Conservation (phyloP, 1,284 basidiomycete genomes). For the Heliocybe sulcata region DNA sequence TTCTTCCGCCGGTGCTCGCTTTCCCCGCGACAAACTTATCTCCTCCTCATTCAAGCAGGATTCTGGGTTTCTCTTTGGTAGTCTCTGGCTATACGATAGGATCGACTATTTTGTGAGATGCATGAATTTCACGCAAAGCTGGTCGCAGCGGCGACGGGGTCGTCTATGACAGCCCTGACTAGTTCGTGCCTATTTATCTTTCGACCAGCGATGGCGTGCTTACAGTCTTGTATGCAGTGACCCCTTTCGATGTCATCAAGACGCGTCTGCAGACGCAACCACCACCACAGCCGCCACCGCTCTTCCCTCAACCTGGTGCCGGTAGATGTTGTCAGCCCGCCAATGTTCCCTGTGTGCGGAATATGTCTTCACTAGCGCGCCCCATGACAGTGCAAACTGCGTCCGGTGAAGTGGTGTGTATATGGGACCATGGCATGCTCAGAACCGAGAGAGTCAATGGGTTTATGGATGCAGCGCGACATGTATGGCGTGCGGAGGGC, state of each 20-base stretch:
- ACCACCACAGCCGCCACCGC: slow-evolving; percentile 35
- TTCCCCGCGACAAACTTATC: neutral
- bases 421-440: slow-evolving; percentile 70
- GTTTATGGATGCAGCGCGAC: slow-evolving; percentile 74
- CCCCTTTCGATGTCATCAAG: slow-evolving; percentile 91
- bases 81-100: neutral
- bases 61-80: too few relatives aligned
- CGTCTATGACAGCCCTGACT: slow-evolving; percentile 76
- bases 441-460: slow-evolving; percentile 69
- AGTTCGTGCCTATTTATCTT: slow-evolving; percentile 40
- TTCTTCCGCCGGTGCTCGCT: neutral
- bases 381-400: slow-evolving; percentile 24
- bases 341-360: slow-evolving; percentile 55
- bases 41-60: neutral
- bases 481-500: slow-evolving; percentile 75
- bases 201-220: slow-evolving; percentile 6
- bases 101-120: too few relatives aligned
- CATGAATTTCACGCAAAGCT: slow-evolving; percentile 74
- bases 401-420: slow-evolving; percentile 59
- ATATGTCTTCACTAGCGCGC: slow-evolving; percentile 65
- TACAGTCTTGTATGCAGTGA: slow-evolving; percentile 51
- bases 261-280: slow-evolving; percentile 87
- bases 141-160: slow-evolving; percentile 74
- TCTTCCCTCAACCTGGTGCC: slow-evolving; percentile 41
- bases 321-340: slow-evolving; percentile 66